A percentile compares a stretch with the other conserved stretches of the same genome.
Conservation (phyloP, 345 rosid species). For the Linum usitatissimum region DNA sequence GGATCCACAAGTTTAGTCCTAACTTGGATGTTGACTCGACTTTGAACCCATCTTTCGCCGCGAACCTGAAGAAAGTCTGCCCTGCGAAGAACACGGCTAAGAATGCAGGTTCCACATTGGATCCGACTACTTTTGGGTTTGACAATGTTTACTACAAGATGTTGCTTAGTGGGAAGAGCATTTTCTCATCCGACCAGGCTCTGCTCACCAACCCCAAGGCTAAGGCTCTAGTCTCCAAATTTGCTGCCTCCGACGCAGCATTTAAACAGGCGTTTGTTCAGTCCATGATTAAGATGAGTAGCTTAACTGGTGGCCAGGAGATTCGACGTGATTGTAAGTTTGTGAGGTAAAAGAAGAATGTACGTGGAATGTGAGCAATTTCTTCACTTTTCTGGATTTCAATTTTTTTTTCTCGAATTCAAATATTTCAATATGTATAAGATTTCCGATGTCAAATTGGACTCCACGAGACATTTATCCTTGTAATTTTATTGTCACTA, state of each 20-base stretch:
- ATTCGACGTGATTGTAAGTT: constrained; percentile 62
- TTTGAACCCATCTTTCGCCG: constrained; percentile 49
- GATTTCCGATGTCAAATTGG: too few relatives aligned
- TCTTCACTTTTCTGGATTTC: background rate
- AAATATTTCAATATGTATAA: too few relatives aligned
- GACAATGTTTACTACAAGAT: constrained; percentile 66
- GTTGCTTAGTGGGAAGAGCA: constrained; percentile 52
- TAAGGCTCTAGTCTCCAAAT: constrained; percentile 42
- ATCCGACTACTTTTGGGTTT: constrained; percentile 29
- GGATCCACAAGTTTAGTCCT: constrained; percentile 67
- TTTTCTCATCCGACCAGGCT: constrained; percentile 77
- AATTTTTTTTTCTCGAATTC: background rate
- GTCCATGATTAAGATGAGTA: constrained; percentile 83
- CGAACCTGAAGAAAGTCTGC: constrained; percentile 37
- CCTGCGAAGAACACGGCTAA: constrained; percentile 49
- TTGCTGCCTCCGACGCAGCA: constrained; percentile 34
- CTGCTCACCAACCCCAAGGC: constrained; percentile 41
- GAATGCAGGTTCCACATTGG: constrained; percentile 55
- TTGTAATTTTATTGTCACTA: too few relatives aligned
- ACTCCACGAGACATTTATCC: too few relatives aligned
- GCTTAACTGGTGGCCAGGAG: constrained; percentile 61
- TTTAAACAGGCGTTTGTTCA: constrained; percentile 51
- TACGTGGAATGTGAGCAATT: too few relatives aligned
- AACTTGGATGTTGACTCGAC: constrained; percentile 51
- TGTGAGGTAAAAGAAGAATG: constrained; percentile 16